Evolutionary conservation across 805 yeast species (phyloP), one percentile per base, ranked within the genome.

Genomic region (Henningerozyma blattae): DNA sequence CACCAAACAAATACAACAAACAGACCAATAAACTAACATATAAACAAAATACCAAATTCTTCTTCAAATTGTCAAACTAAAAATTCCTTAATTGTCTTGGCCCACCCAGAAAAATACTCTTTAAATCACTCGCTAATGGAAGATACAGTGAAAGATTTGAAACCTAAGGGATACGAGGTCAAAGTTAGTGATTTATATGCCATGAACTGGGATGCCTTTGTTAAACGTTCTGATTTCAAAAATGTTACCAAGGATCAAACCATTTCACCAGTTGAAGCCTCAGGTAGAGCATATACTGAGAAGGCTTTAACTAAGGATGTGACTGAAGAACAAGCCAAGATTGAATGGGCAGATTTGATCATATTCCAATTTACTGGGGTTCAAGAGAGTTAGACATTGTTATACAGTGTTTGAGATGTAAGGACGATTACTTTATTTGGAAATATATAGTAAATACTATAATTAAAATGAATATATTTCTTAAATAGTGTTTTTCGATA

Each of bases 341-440:
- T 50, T 5, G 22, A 34, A 16, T 54, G 57, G 57, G 54, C 54
- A 6, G 58, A 53, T 33, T 14, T 36, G 6, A 38, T 53, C 12
- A 40, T 53, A 16, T 42, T 50, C 20, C 50, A 43, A 28, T 52
- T 52, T n/a, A n/a, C n/a, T n/a, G n/a, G n/a, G n/a, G n/a, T n/a
- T n/a, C n/a, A n/a, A n/a, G n/a, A n/a, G n/a, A n/a, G n/a, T n/a
- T n/a, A n/a, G n/a, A n/a, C n/a, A n/a, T n/a, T n/a, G n/a, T n/a
- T n/a, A n/a, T n/a, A n/a, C n/a, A n/a, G n/a, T n/a, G n/a, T n/a
- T n/a, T n/a, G n/a, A n/a, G n/a, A n/a, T n/a, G n/a, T n/a, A n/a
- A n/a, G n/a, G n/a, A n/a, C n/a, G n/a, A n/a, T n/a, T n/a, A n/a
- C n/a, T n/a, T n/a, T n/a, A n/a, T n/a, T n/a, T n/a, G n/a, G n/a